Conservation (phyloP, 2,329 filamentous ascomycete species). For the Fusarium sp. region DNA sequence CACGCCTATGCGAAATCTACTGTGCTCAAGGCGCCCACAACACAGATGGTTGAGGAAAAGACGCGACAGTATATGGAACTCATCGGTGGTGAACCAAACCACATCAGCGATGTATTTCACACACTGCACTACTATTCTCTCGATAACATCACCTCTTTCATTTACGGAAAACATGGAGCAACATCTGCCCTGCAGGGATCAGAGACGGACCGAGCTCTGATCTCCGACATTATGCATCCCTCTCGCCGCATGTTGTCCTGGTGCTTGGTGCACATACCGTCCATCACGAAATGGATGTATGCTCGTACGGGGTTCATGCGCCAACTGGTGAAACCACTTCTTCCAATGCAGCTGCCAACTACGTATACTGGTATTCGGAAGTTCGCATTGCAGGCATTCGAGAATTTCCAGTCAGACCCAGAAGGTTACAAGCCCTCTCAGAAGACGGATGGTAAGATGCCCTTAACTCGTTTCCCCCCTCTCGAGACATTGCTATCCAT, state of each 20-base stretch:
- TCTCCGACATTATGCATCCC: conserved; percentile 33
- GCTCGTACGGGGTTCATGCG: background rate
- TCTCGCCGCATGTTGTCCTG: conserved; percentile 30
- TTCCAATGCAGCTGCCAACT: conserved; percentile 35
- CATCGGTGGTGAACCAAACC: conserved; percentile 11
- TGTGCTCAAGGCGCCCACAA: conserved; percentile 44
- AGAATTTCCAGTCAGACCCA: conserved; percentile 12
- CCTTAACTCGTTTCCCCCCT: background rate
- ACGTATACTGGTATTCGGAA: conserved; percentile 31
- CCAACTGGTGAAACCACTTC: background rate
- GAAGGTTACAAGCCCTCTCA: background rate
- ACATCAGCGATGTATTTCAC: conserved; percentile 30
- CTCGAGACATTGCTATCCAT: conserved; percentile 16
- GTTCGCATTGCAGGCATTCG: conserved; percentile 23
- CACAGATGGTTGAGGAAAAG: conserved; percentile 34
- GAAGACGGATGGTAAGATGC: background rate
- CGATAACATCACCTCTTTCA: conserved; percentile 31
- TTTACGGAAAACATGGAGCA: conserved; percentile 30
- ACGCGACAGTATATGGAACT: conserved; percentile 22
- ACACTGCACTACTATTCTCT: conserved; percentile 33
- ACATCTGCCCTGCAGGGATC: conserved; percentile 27
- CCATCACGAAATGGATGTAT: conserved; percentile 30
- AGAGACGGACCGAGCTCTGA: conserved; percentile 12
- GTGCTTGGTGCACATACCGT: conserved; percentile 22
- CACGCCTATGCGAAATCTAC: conserved; percentile 65